Percentiles rank a stretch among this genome's conserved stretches.
phyloP scores from a whole-genome alignment of 768 basidiomycete species.

The Lentinula sp. region DNA sequence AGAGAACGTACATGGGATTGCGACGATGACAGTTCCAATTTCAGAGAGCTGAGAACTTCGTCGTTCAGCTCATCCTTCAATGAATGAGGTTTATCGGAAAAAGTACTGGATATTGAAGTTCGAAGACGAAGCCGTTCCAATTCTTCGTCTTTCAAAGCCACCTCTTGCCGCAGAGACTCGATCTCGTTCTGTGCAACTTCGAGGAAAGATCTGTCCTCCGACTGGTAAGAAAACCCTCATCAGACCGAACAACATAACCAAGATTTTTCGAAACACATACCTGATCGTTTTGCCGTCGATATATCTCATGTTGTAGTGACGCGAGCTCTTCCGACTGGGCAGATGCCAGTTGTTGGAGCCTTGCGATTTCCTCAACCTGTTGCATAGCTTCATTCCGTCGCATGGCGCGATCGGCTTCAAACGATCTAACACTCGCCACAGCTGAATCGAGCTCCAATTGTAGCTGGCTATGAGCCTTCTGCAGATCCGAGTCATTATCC shows the following conservation, averaged over 20 bases:
- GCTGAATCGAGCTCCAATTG: slow-evolving; percentile 56
- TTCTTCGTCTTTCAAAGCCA: slow-evolving; percentile 60
- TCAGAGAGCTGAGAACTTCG: slow-evolving; percentile 65
- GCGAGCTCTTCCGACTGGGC: slow-evolving; percentile 50
- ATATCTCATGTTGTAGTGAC: slow-evolving; percentile 45
- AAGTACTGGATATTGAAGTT: slow-evolving; percentile 31
- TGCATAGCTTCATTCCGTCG: slow-evolving; percentile 51
- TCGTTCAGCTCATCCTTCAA: slow-evolving; percentile 72
- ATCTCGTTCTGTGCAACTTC: slow-evolving; percentile 62
- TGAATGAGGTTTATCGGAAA: slow-evolving; percentile 36
- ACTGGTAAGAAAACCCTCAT: slow-evolving; percentile 22
- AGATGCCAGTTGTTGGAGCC: slow-evolving; percentile 36
- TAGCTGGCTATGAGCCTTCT: slow-evolving; percentile 54
- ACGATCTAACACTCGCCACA: slow-evolving; percentile 42
- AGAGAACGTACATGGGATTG: slow-evolving; percentile 75
- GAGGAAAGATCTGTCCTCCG: slow-evolving; percentile 61
- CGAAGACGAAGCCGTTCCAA: slow-evolving; percentile 50
- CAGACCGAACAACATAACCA: background rate
- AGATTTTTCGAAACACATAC: slow-evolving; percentile 17
- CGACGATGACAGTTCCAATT: slow-evolving; percentile 73
- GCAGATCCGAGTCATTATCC: slow-evolving; percentile 50
- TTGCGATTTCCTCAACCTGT: slow-evolving; percentile 53
- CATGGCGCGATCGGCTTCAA: slow-evolving; percentile 62
- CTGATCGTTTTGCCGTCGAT: slow-evolving; percentile 33
- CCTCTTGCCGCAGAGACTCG: slow-evolving; percentile 60